Conservation (phyloP, 106 monocot species). For the Narthecium ossifragum region DNA sequence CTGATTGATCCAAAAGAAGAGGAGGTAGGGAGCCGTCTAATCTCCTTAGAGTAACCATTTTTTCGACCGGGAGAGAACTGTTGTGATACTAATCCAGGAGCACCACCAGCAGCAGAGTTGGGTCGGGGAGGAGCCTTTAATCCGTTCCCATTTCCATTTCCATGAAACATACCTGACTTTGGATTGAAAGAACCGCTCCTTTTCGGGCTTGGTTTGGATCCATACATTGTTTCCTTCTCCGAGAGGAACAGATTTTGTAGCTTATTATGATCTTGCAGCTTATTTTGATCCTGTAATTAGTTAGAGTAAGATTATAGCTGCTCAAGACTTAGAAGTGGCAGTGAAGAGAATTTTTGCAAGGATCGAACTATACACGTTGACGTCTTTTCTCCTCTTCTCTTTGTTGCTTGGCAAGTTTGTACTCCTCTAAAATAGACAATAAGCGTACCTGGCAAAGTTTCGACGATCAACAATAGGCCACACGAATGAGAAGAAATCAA, state of each 20-base stretch:
- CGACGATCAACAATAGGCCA: not conserved
- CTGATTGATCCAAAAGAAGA: too few species aligned
- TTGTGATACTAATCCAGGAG: slow-evolving; percentile 70
- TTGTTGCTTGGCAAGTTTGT: slow-evolving; percentile 47
- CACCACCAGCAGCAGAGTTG: slow-evolving; percentile 39
- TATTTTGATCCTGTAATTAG: not conserved
- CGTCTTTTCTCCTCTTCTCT: slow-evolving; percentile 57
- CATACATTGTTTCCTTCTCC: slow-evolving; percentile 67
- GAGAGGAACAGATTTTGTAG: slow-evolving; percentile 52
- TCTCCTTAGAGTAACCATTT: slow-evolving; percentile 55
- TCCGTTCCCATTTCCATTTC: slow-evolving; percentile 39
- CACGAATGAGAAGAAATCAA: not conserved
- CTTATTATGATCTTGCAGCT: slow-evolving; percentile 71
- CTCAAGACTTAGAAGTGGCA: not conserved
- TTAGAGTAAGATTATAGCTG: not conserved
- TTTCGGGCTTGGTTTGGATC: slow-evolving; percentile 66
- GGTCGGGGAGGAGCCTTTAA: slow-evolving; percentile 49
- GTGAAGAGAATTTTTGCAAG: too few species aligned
- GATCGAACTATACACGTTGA: slow-evolving; percentile 22
- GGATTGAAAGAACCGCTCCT: slow-evolving; percentile 40
- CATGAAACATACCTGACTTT: slow-evolving; percentile 16
- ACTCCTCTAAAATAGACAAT: slow-evolving; percentile 57
- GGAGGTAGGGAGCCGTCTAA: slow-evolving; percentile 38
- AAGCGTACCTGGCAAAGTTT: slow-evolving; percentile 38
- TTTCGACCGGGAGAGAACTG: slow-evolving; percentile 58